phyloP scores from a whole-genome alignment of 306 rosid species.

The Calophaca sinica region DNA sequence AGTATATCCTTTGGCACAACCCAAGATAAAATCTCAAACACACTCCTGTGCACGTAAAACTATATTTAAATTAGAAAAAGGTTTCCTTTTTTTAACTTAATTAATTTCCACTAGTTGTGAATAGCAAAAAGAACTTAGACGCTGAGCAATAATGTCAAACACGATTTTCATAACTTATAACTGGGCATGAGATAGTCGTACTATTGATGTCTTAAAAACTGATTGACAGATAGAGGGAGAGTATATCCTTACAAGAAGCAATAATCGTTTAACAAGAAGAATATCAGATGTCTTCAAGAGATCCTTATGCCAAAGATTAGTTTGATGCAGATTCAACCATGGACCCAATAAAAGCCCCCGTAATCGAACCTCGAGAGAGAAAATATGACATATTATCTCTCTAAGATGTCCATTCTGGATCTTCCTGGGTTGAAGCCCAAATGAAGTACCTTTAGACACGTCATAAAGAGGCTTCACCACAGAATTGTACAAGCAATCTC shows the following conservation, averaged over 20 bases:
- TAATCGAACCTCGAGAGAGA: conserved; percentile 80
- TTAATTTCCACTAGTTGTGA: conserved; percentile 14
- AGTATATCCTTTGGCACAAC: conserved; percentile 20
- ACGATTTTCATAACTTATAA: conserved; percentile 26
- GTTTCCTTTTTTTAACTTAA: neutral
- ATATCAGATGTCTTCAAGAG: conserved; percentile 68
- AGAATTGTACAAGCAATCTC: conserved; percentile 78
- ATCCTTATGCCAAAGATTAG: conserved; percentile 67
- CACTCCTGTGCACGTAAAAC: neutral
- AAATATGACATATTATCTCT: conserved; percentile 65
- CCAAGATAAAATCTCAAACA: conserved; percentile 25
- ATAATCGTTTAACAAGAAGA: conserved; percentile 64
- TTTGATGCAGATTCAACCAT: conserved; percentile 75
- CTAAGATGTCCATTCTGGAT: conserved; percentile 68
- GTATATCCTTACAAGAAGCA: conserved; percentile 71
- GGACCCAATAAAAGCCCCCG: conserved; percentile 92
- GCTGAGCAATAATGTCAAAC: conserved; percentile 32
- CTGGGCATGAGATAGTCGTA: conserved; percentile 14
- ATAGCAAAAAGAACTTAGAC: conserved; percentile 19
- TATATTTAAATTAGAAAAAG: conserved; percentile 2
- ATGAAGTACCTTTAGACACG: conserved; percentile 54
- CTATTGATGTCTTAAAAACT: conserved; percentile 26
- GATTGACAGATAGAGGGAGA: conserved; percentile 36
- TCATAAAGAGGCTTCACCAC: conserved; percentile 56
- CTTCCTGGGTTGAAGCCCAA: conserved; percentile 57